Base-by-base conservation (phyloP, 192 early-diverging fungal species). In the Phycomyces blakesleeanus region DNA sequence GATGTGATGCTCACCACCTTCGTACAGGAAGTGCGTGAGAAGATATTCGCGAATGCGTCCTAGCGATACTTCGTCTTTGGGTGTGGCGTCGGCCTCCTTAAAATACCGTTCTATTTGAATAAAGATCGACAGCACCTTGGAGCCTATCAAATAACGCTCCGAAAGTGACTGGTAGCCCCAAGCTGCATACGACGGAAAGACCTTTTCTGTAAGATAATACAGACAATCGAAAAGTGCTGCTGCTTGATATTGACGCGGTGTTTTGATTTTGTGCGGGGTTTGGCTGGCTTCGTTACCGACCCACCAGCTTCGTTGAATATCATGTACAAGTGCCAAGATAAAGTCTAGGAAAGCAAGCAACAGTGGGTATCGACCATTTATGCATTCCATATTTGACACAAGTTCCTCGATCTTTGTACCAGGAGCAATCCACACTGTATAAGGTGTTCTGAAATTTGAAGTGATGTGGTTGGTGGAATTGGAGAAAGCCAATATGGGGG, bases 1-100 rank as follows among this genome's bases (percentile, higher is more conserved):
- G 12, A 74, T 57, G 8, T 81, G 71, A 26, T 81, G 74, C 40
- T 68, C 73, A 20, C 75, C 78, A 38, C 79, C 81, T 18, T 84
- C 76, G 29, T 70, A 66, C 39, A 81, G 67, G 69, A 81, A 80
- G 57, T 73, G 68, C 10, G 61, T 67, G 40, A 75, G 25, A 12
- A 84, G 18, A 21, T 60, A 64, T 3, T 80, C 62, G 49, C 74
- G 75, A 34, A 82, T 37, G 6, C 24, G 16, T 14, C 27, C 38
- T 14, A 66, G 25, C 5, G 60, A 37, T 18, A 60, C 25, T 26
- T 11, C 6, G 20, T 11, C n/a, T 10, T 37, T 11, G 44, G 49
- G 20, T 24, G 24, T 24, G 10, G 37, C 34, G 39, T 44, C 68
- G 11, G 47, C 39, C 12, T 51, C 55, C 8, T 60, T 50, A 55